Base-by-base conservation (phyloP, 257 asterid species). In the Thymus mandschuricus region DNA sequence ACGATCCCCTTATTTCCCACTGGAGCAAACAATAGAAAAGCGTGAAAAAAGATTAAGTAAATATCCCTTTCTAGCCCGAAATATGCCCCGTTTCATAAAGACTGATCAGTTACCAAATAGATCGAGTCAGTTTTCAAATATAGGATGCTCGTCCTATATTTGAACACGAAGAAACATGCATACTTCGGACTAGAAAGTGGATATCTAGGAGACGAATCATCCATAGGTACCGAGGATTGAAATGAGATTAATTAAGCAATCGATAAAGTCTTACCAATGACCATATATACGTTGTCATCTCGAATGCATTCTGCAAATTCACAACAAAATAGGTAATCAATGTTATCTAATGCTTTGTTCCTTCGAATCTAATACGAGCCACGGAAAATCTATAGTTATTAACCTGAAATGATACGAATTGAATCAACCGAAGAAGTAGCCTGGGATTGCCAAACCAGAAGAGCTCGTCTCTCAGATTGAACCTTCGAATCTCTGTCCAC, bases 361-460 rank as follows among this genome's bases (percentile, higher is more conserved):
- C 9, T 43, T 49, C 13, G 34, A 34, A 34, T 28, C 74, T 10
- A 28, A 78, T 33, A n/a, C 45, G 30, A 15, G 33, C 1, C n/a
- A 35, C 10, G 29, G 5, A 56, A 54, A 31, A 44, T 31, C 30
- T 21, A 49, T 31, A 68, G 62, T 51, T 13, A 46, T 43, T 66
- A n/a, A 90, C 97, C 98, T 93, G 98, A 82, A 91, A 93, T 6
- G 96, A 84, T 68, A 93, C 78, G 45, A 91, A 86, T 60, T 93
- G 98, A 79, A 93, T 91, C 80, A 91, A 68, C 64, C 86, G 84
- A 61, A 93, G 91, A 57, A 91, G 87, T 71, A 93, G 81, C 78
- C 88, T 76, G 40, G 98, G 98, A 28, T 75, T 93, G 71, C 96
- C 97, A 64, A 91, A 93, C 98, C 98, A 93, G 83, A 93, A 93